Conservation (phyloP, 768 basidiomycete genomes). For the Clitopilus passeckerianus region DNA sequence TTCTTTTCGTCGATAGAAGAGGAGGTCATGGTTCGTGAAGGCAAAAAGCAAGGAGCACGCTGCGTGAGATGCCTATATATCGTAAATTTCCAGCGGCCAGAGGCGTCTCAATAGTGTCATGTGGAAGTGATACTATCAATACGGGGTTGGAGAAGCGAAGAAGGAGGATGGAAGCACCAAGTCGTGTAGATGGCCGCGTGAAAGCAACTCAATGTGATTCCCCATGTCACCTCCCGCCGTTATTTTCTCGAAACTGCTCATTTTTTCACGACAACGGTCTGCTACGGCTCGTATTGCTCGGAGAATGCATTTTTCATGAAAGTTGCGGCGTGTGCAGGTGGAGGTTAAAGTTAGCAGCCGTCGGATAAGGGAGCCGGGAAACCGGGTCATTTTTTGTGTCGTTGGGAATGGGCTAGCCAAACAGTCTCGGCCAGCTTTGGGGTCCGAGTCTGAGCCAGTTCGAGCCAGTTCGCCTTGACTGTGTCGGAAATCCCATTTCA, state of each 20-base stretch:
- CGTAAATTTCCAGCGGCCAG: neutral
- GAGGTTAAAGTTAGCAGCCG: neutral
- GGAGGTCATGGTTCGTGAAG: constrained; percentile 7
- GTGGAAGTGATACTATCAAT: constrained; percentile 1
- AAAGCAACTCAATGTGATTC: neutral
- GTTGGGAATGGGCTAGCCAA: neutral
- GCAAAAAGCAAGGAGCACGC: neutral
- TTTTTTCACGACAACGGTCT: neutral
- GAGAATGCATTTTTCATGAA: neutral
- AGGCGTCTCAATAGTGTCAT: constrained; percentile 4
- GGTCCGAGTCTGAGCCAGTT: neutral
- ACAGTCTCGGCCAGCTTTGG: neutral
- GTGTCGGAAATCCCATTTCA: neutral
- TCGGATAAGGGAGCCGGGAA: neutral
- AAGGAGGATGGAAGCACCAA: neutral
- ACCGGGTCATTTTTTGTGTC: neutral
- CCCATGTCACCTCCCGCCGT: neutral
- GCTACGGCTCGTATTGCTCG: neutral
- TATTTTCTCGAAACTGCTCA: neutral
- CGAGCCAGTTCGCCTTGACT: neutral
- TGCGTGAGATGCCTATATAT: constrained; percentile 1
- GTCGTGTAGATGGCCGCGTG: neutral
- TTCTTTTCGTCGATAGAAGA: constrained; percentile 10
- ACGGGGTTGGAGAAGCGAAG: constrained; percentile 8
- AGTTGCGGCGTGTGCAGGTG: neutral